Evolutionary conservation across 1,284 basidiomycete genomes (phyloP).

Genomic region (Testicularia cyperi): DNA sequence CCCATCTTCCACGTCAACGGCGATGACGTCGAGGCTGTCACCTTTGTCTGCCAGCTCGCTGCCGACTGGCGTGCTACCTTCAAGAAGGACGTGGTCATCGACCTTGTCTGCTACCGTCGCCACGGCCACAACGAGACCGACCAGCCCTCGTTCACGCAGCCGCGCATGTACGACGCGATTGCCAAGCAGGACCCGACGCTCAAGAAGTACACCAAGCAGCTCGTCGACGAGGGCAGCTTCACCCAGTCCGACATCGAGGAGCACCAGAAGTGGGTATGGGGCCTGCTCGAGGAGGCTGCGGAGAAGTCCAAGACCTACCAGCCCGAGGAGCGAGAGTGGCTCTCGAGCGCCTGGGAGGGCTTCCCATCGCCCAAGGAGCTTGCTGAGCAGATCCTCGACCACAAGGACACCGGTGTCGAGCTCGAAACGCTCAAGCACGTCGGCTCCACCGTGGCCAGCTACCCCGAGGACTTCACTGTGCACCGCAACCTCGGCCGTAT

Average conservation of each 20-base stretch:
- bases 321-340: conserved; percentile 77
- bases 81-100: conserved; percentile 98
- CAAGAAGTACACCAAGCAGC: conserved; percentile 85
- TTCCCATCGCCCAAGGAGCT: conserved; percentile 97
- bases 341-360: conserved; percentile 95
- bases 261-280: conserved; percentile 99
- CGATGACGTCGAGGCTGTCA: conserved; percentile 94
- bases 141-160: conserved; percentile 98
- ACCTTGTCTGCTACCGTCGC: conserved; percentile 97
- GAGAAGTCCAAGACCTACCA: conserved; percentile 90
- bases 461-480: conserved; percentile 78
- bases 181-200: conserved; percentile 89
- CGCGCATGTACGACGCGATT: conserved; percentile 97
- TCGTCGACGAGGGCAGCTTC: conserved; percentile 89
- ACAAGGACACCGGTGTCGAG: conserved; percentile 80
- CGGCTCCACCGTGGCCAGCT: conserved; percentile 81
- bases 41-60: conserved; percentile 92
- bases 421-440: conserved; percentile 78
- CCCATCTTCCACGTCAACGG: conserved; percentile 99
- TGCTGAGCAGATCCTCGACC: conserved; percentile 85
- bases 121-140: conserved; percentile 99
- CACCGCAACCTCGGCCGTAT: conserved; percentile 96
- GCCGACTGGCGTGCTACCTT: conserved; percentile 97
- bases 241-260: conserved; percentile 95
- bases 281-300: conserved; percentile 91